A percentile compares a stretch with the other conserved stretches of the same genome.
These are phyloP conservation scores for Naganishia sp. DNA, from an alignment of 1,284 basidiomycete genomes.

Conservation along the genomic window DNA sequence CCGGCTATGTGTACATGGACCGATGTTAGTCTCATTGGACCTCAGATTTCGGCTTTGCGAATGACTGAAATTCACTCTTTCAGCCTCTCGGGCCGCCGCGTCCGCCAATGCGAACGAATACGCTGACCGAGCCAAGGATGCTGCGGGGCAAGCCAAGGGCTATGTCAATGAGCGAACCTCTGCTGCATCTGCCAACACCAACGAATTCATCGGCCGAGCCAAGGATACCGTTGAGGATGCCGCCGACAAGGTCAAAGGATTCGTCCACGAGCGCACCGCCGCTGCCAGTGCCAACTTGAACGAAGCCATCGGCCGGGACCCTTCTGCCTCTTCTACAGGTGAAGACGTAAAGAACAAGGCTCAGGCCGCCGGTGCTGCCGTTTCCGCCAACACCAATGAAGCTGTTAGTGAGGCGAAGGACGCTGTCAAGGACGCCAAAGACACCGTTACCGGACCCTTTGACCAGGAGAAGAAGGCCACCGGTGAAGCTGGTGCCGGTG, in stretches of 20 bases:
- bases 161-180: slow-evolving; percentile 35
- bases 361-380: slow-evolving; percentile 33
- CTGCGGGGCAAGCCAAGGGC: slow-evolving; percentile 34
- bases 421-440: slow-evolving; percentile 33
- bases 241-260: slow-evolving; percentile 32
- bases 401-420: slow-evolving; percentile 35
- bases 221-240: slow-evolving; percentile 34
- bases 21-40: slow-evolving; percentile 19
- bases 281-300: slow-evolving; percentile 34
- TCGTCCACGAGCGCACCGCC: slow-evolving; percentile 28
- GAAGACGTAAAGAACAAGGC: slow-evolving; percentile 37
- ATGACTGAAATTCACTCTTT: neutral
- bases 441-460: slow-evolving; percentile 30
- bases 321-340: slow-evolving; percentile 30
- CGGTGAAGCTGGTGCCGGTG: slow-evolving; percentile 35
- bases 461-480: slow-evolving; percentile 39
- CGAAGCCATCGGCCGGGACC: slow-evolving; percentile 37
- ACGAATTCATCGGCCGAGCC: slow-evolving; percentile 35
- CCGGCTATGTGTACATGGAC: slow-evolving; percentile 46
- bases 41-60: slow-evolving; percentile 2
- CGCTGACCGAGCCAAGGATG: slow-evolving; percentile 24
- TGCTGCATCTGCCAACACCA: slow-evolving; percentile 34
- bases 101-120: slow-evolving; percentile 28
- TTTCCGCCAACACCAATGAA: slow-evolving; percentile 36
- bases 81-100: slow-evolving; percentile 38